phyloP scores from a whole-genome alignment of 1,284 basidiomycete species.

The Puccinia hordei region DNA sequence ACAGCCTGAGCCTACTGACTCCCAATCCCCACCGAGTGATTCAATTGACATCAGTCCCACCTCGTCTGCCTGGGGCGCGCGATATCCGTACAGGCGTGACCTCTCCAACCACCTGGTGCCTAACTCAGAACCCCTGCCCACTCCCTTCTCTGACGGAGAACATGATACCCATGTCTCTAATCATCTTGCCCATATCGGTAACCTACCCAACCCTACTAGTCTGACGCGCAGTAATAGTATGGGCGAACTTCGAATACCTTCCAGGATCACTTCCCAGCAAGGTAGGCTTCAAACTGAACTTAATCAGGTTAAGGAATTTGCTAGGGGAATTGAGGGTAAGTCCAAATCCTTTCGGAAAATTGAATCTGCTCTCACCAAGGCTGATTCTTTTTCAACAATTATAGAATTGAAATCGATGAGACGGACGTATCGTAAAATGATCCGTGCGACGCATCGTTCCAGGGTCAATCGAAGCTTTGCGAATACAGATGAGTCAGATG shows the following conservation, averaged over 20 bases:
- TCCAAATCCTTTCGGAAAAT: not conserved
- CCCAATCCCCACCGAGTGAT: not conserved
- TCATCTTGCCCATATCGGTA: slow-evolving; percentile 7
- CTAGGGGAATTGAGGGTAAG: slow-evolving; percentile 44
- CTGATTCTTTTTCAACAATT: not conserved
- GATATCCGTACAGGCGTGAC: not conserved
- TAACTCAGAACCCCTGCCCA: slow-evolving; percentile 28
- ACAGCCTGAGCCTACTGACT: not conserved
- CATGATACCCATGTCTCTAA: slow-evolving; percentile 12
- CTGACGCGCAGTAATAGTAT: slow-evolving; percentile 50
- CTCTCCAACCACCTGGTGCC: not conserved
- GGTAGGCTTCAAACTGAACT: slow-evolving; percentile 44
- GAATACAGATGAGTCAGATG: slow-evolving; percentile 17
- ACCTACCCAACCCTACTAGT: not conserved
- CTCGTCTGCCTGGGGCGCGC: not conserved
- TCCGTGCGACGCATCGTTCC: slow-evolving; percentile 20
- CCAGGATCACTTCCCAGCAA: slow-evolving; percentile 46
- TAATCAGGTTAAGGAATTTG: slow-evolving; percentile 50
- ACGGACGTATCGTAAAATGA: slow-evolving; percentile 32
- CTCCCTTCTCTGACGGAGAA: not conserved
- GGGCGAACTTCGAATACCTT: slow-evolving; percentile 49
- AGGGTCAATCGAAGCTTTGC: slow-evolving; percentile 1
- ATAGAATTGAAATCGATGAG: slow-evolving; percentile 48
- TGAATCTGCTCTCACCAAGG: not conserved
- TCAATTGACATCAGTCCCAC: not conserved